Evolutionary conservation across 306 rosid species (phyloP).

Genomic region (Vicia sativa): DNA sequence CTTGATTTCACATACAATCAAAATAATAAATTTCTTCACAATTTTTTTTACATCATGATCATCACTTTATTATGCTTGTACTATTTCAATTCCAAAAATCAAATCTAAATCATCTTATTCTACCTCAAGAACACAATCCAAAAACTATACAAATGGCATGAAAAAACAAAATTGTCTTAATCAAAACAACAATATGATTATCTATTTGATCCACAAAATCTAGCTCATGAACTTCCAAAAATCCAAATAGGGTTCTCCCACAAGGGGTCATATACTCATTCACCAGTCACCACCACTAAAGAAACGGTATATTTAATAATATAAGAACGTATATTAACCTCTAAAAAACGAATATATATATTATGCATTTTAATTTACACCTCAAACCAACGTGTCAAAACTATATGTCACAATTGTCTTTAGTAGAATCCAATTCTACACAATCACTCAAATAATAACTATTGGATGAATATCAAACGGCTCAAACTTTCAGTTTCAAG

Average conservation of each 20-base stretch:
- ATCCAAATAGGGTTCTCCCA: constrained; percentile 20
- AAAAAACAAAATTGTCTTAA: constrained; percentile 17
- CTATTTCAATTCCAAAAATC: not conserved
- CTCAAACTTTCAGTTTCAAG: too few species aligned
- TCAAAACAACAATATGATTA: not conserved
- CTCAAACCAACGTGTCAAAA: constrained; percentile 34
- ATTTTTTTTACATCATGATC: too few species aligned
- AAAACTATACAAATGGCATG: constrained; percentile 22
- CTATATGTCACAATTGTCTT: not conserved
- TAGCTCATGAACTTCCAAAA: constrained; percentile 37
- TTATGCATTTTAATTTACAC: not conserved
- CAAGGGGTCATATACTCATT: not conserved
- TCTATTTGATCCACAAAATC: constrained; percentile 22
- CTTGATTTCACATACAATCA: constrained; percentile 2
- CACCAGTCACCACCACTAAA: not conserved
- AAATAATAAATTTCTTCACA: not conserved
- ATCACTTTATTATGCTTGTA: not conserved
- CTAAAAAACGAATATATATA: not conserved
- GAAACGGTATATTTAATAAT: not conserved
- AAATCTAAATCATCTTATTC: not conserved
- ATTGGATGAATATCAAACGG: not conserved
- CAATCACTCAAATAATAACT: not conserved
- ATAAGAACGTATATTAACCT: too few species aligned
- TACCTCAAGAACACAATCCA: constrained; percentile 5
- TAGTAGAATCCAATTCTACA: not conserved